Percentiles rank a stretch among this genome's conserved stretches.
These are phyloP conservation scores for Moesziomyces globuligerus DNA, from an alignment of 1,284 basidiomycete species.

Conservation along the genomic window DNA sequence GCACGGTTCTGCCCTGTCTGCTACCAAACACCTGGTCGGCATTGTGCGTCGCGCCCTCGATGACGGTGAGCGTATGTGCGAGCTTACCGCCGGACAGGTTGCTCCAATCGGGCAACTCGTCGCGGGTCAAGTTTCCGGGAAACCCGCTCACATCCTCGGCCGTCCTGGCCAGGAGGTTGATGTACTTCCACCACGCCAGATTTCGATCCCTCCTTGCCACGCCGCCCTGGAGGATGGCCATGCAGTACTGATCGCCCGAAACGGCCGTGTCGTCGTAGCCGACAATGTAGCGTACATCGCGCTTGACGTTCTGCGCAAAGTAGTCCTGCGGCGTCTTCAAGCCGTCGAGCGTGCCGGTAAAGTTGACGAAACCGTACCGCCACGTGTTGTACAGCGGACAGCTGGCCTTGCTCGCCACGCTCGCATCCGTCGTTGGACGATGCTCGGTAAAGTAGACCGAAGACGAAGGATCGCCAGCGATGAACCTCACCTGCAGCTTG, in stretches of 20 bases:
- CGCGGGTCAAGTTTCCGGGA: constrained; percentile 44
- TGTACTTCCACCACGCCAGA: constrained; percentile 64
- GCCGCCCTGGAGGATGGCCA: constrained; percentile 64
- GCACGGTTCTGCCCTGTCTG: constrained; percentile 53
- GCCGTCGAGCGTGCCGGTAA: constrained; percentile 49
- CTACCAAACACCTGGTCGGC: constrained; percentile 56
- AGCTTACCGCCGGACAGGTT: constrained; percentile 36
- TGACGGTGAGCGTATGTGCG: constrained; percentile 53
- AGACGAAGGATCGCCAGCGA: constrained; percentile 61
- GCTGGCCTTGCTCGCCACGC: constrained; percentile 32
- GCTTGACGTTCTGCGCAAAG: constrained; percentile 52
- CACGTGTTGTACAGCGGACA: constrained; percentile 62
- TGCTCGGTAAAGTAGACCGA: constrained; percentile 60
- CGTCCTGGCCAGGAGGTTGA: constrained; percentile 59
- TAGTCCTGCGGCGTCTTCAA: constrained; percentile 50
- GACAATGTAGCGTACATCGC: constrained; percentile 63
- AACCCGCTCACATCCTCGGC: constrained; percentile 53
- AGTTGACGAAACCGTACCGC: constrained; percentile 64
- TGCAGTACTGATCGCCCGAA: constrained; percentile 63
- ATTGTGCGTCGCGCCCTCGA: constrained; percentile 57
- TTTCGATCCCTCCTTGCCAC: constrained; percentile 57
- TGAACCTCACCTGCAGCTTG: constrained; percentile 49
- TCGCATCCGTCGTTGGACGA: constrained; percentile 50
- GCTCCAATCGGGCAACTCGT: constrained; percentile 59
- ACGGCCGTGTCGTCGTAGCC: constrained; percentile 51